Percentiles rank a stretch among this genome's conserved stretches.
Evolutionary conservation across 108 stramenopile genomes (phyloP).

Genomic region (Parmales sp.): DNA sequence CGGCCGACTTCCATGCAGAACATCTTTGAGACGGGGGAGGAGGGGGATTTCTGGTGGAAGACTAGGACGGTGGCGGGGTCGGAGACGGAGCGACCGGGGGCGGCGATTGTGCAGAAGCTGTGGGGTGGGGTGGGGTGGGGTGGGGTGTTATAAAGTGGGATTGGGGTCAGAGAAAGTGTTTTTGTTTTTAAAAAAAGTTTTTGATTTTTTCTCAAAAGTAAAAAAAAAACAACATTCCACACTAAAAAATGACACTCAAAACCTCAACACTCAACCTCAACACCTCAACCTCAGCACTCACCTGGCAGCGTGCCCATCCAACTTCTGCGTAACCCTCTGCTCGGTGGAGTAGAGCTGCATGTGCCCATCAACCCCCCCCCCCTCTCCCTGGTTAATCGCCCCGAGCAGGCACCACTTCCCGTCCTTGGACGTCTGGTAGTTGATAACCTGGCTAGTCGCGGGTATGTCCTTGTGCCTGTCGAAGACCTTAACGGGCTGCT

Average conservation of each 20-base stretch:
- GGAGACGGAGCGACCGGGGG: slow-evolving; percentile 72
- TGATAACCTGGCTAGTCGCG: slow-evolving; percentile 87
- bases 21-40: slow-evolving; percentile 65
- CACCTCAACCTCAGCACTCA: no score
- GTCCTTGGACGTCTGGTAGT: slow-evolving; percentile 90
- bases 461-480: slow-evolving; percentile 84
- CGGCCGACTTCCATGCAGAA: slow-evolving; percentile 98
- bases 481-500: slow-evolving; percentile 79
- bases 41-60: slow-evolving; percentile 88
- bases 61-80: slow-evolving; percentile 83
- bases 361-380: slow-evolving; percentile 72
- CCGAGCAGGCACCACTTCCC: slow-evolving; percentile 93
- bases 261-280: no score
- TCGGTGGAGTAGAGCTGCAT: slow-evolving; percentile 98
- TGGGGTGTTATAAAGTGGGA: no score
- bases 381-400: slow-evolving; percentile 76
- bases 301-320: slow-evolving; percentile 89
- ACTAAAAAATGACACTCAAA: no score
- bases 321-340: slow-evolving; percentile 87
- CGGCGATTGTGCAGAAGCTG: slow-evolving; percentile 76
- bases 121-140: no score
- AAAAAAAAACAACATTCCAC: no score
- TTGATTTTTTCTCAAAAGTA: no score
- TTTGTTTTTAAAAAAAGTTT: no score
- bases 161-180: no score